phyloP scores from a whole-genome alignment of 441 rosid genomes.

The Mallotus repandus region DNA sequence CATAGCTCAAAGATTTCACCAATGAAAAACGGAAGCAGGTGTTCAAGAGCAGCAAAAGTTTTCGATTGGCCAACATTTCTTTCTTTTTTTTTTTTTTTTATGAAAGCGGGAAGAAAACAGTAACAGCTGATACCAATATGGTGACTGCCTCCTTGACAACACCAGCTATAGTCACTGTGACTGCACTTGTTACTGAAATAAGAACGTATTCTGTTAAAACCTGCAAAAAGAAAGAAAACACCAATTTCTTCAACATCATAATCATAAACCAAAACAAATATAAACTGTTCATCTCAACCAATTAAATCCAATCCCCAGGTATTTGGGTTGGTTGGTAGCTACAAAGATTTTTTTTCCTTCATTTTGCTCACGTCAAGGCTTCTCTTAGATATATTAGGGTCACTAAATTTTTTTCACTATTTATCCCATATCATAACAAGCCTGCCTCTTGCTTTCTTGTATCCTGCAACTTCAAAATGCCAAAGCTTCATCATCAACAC shows the following conservation, averaged over 20 bases:
- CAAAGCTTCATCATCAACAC: background rate
- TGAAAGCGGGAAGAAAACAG: background rate
- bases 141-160: conserved; percentile 98
- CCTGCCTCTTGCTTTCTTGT: background rate
- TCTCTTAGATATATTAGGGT: background rate
- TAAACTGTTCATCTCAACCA: background rate
- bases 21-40: background rate
- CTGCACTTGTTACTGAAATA: conserved; percentile 97
- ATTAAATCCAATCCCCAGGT: background rate
- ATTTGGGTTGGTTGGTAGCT: background rate
- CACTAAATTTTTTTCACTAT: background rate
- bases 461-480: conserved; percentile 6
- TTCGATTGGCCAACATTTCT: conserved; percentile 2
- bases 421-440: background rate
- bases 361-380: background rate
- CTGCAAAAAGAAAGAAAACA: conserved; percentile 43
- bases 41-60: background rate
- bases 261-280: background rate
- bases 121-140: conserved; percentile 61
- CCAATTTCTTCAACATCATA: conserved; percentile 9
- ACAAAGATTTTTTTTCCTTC: too few relatives aligned
- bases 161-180: conserved; percentile 93
- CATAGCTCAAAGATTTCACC: background rate
- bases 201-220: conserved; percentile 89
- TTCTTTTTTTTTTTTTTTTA: too few relatives aligned